phyloP scores from a whole-genome alignment of 805 yeast species.

The Myxozyma vanderwaltii region DNA sequence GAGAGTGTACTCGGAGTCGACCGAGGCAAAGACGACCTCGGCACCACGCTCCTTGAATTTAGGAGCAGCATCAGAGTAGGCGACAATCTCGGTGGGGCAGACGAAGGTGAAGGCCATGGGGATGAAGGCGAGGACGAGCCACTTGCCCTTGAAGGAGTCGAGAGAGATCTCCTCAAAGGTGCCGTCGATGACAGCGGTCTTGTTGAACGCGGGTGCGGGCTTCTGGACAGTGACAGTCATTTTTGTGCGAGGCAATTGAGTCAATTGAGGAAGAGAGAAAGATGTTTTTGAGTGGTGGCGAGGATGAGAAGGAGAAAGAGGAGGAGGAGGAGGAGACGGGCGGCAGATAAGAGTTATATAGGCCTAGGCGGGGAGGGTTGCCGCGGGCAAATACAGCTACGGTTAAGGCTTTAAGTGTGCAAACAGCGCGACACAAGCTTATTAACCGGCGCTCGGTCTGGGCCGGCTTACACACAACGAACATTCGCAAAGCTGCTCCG shows the following conservation, averaged over 20 bases:
- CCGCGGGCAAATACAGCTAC: too few species aligned
- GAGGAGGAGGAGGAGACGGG: background rate
- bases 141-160: slow-evolving; percentile 95
- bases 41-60: slow-evolving; percentile 85
- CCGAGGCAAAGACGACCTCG: slow-evolving; percentile 92
- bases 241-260: slow-evolving; percentile 38
- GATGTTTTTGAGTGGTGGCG: background rate
- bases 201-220: slow-evolving; percentile 95
- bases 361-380: background rate
- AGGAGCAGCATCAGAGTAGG: slow-evolving; percentile 93
- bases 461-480: slow-evolving; percentile 4
- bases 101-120: slow-evolving; percentile 99
- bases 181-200: slow-evolving; percentile 97
- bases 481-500: background rate
- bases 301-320: background rate
- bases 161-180: slow-evolving; percentile 91
- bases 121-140: slow-evolving; percentile 94
- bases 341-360: background rate
- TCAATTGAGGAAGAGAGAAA: too few species aligned
- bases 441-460: slow-evolving; percentile 7
- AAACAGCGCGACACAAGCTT: background rate
- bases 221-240: slow-evolving; percentile 92
- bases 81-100: slow-evolving; percentile 97
- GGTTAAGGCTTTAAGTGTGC: background rate
- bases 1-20: slow-evolving; percentile 96